Evolutionary conservation across 177 flowering plant genomes (phyloP), one percentile per base, ranked within the genome.

Genomic region (Vitis hybrid): DNA sequence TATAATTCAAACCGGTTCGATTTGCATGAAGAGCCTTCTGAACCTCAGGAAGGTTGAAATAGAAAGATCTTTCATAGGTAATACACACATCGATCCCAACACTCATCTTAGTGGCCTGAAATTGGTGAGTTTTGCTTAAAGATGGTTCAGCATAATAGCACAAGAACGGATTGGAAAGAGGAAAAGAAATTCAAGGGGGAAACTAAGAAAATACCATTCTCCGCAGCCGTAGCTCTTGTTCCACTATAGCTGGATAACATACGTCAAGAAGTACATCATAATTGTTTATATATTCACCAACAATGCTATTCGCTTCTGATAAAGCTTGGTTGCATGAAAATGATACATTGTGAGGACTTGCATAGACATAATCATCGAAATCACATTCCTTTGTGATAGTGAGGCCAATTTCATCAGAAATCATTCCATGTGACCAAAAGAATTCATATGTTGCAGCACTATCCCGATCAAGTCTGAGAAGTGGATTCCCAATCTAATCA

Each of bases 381-480:
- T 92, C 82, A 67, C 99, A 93, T 11, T 93, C 82, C 1, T 83
- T 87, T 87, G 81, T 87, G 71, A 95, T 91, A 52, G 87, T 70
- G 18, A 89, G 89, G 24, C 93, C 91, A 68, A 89, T 47, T 80
- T 95, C 98, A 80, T 95, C 99, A 61, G 99, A 95, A 49, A 95
- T 95, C 98, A 95, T 87, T 67, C 98, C 98, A 52, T 95, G 98
- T 4, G 99, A 95, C 98, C 97, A 95, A 70, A 85, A 93, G 84
- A 19, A 93, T 68, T 95, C 94, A 47, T 89, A 95, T 8, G 82
- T 79, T 76, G 96, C 79, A n/a, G 90, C 84, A 61, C 71, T 69
- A 81, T 95, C 98, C 17, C 84, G 83, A 59, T 87, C 94, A 18
- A 95, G 88, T 73, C 64, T 89, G 31, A 95, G 96, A 71, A 95